Evolutionary conservation across 1,284 basidiomycete genomes (phyloP), one percentile per base, ranked within the genome.

Genomic region (Moesziomyces sp.): DNA sequence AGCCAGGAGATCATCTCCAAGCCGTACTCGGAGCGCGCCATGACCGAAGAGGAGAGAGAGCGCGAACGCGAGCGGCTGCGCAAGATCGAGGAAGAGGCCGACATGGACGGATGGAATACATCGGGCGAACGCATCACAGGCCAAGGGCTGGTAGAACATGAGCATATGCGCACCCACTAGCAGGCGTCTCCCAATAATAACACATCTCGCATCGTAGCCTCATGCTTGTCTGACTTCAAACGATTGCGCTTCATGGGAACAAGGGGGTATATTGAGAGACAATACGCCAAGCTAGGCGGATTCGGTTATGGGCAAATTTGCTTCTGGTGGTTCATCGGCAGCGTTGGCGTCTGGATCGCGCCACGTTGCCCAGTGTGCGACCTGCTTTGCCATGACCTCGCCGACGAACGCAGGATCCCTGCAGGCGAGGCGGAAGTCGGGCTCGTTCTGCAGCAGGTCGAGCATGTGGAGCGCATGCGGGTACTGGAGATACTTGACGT

Each of bases 311-410:
- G 5, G 38, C 14, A 16, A 7, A 11, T 33, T 33, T 4, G 38
- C 3, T 18, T 40, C 38, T 16, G 38, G 38, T 40, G 38, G 38
- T 7, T 40, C 38, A 11, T 16, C 14, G 38, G 6, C 16, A 7
- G 38, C 38, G 8, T 40, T 40, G 14, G 38, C 38, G 28, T 71
- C 62, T 21, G 68, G 48, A 63, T 71, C 74, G 35, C 58, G 60
- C 80, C 79, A 82, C 18, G 79, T 79, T 10, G 79, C 75, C 80
- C 80, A 82, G 51, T 82, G 80, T 5, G 60, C 76, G 4, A 81
- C 55, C 66, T 78, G 75, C 14, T 63, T 73, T 3, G 65, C 67
- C 48, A 77, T 80, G 18, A 75, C 73, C 40, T 77, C 76, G 19
- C 74, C 72, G 11, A 73, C 79, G 73, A 80, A 82, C 2, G 58